Evolutionary conservation across 2,329 filamentous ascomycete genomes (phyloP).

Genomic region (Claviceps fusiformis): DNA sequence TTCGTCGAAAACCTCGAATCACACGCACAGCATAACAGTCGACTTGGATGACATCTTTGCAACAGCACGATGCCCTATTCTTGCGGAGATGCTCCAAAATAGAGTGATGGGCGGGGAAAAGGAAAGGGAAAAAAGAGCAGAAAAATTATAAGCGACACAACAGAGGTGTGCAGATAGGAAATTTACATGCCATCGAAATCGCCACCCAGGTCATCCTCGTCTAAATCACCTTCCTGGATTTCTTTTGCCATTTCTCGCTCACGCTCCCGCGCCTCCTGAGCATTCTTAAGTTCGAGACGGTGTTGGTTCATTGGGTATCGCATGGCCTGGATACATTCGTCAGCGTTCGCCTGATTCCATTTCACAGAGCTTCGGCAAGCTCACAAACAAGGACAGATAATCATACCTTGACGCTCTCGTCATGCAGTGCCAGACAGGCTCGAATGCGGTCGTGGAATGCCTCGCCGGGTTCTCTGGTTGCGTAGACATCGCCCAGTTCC

Average conservation of each 20-base stretch:
- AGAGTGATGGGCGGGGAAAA: background rate
- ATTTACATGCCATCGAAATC: constrained; percentile 90
- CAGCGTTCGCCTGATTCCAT: constrained; percentile 7
- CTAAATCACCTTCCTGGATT: constrained; percentile 93
- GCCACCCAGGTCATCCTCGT: constrained; percentile 89
- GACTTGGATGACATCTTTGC: background rate
- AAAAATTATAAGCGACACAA: constrained; percentile 8
- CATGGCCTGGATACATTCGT: constrained; percentile 56
- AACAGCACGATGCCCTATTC: background rate
- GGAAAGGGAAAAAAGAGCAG: background rate
- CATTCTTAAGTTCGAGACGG: constrained; percentile 90
- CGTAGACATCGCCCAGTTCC: constrained; percentile 90
- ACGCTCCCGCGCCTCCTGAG: constrained; percentile 91
- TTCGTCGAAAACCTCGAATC: background rate
- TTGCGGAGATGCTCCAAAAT: background rate
- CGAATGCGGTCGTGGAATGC: constrained; percentile 94
- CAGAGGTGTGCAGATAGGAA: background rate
- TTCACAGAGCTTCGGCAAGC: background rate
- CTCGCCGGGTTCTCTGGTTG: constrained; percentile 88
- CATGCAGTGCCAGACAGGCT: constrained; percentile 81
- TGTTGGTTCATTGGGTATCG: constrained; percentile 99
- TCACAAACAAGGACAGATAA: background rate
- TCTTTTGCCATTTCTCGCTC: constrained; percentile 97
- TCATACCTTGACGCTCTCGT: constrained; percentile 91
- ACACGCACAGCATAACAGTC: background rate